A percentile compares a stretch with the other conserved stretches of the same genome.
Evolutionary conservation across 2,329 filamentous ascomycete species (phyloP).

Genomic region (Exserohilum rostratum): DNA sequence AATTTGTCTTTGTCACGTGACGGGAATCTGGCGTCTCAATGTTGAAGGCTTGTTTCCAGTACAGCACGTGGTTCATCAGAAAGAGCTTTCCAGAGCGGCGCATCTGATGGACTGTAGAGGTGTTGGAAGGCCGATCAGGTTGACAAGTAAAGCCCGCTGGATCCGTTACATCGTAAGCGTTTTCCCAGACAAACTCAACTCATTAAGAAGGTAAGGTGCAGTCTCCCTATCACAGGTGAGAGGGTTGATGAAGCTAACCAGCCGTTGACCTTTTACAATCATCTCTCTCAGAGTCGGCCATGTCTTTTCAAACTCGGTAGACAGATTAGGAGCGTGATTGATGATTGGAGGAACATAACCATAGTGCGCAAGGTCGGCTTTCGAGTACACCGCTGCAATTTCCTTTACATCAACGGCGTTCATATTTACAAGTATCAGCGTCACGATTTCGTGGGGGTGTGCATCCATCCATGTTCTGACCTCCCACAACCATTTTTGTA

Average conservation of each 20-base stretch:
- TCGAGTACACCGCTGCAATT: slow-evolving; percentile 54
- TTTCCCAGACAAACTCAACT: slow-evolving; percentile 75
- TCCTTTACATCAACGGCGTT: slow-evolving; percentile 61
- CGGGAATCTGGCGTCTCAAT: slow-evolving; percentile 47
- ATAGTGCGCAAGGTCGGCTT: slow-evolving; percentile 59
- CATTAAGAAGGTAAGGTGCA: slow-evolving; percentile 64
- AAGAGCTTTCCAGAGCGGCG: slow-evolving; percentile 66
- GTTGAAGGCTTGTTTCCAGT: slow-evolving; percentile 56
- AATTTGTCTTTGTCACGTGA: slow-evolving; percentile 68
- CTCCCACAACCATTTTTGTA: slow-evolving; percentile 66
- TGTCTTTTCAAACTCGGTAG: slow-evolving; percentile 47
- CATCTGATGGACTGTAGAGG: slow-evolving; percentile 49
- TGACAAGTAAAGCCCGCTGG: slow-evolving; percentile 71
- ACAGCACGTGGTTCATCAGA: slow-evolving; percentile 79
- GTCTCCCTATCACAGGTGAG: slow-evolving; percentile 36
- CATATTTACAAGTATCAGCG: slow-evolving; percentile 72
- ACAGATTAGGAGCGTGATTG: slow-evolving; percentile 56
- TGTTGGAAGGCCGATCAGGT: slow-evolving; percentile 66
- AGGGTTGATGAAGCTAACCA: slow-evolving; percentile 72
- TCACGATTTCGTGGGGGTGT: slow-evolving; percentile 74
- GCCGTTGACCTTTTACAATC: slow-evolving; percentile 65
- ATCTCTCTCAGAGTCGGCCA: slow-evolving; percentile 75
- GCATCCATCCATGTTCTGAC: slow-evolving; percentile 70
- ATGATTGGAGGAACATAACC: slow-evolving; percentile 57
- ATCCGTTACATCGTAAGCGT: slow-evolving; percentile 66